phyloP scores from a whole-genome alignment of 371 early-diverging fungal species.

The Apophysomyces variabilis region DNA sequence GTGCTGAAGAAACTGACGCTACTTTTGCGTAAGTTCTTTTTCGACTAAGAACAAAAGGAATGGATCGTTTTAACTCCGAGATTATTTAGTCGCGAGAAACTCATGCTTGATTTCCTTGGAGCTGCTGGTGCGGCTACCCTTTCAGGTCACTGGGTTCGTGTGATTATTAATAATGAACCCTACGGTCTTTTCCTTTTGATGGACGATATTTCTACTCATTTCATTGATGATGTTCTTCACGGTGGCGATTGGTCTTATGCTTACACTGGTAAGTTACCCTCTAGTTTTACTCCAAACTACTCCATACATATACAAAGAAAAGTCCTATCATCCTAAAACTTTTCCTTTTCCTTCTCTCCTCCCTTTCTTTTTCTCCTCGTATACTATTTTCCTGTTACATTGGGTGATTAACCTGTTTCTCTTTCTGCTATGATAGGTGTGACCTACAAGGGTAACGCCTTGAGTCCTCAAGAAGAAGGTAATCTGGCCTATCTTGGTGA shows the following conservation, averaged over 20 bases:
- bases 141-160: constrained; percentile 54
- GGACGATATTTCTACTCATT: constrained; percentile 57
- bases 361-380: background rate
- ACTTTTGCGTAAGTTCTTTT: constrained; percentile 42
- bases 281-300: too few relatives aligned
- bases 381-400: background rate
- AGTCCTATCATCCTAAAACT: too few relatives aligned
- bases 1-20: constrained; percentile 59
- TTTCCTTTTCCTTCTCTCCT: background rate
- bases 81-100: constrained; percentile 48
- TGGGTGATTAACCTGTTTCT: constrained; percentile 6
- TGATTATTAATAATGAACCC: constrained; percentile 53
- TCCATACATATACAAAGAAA: too few relatives aligned
- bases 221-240: constrained; percentile 45
- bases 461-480: constrained; percentile 32
- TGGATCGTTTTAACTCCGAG: constrained; percentile 2
- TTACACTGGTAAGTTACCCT: constrained; percentile 25
- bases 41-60: background rate
- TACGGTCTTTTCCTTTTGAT: constrained; percentile 58
- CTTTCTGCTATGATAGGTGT: constrained; percentile 27
- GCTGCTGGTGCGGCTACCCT: constrained; percentile 59
- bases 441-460: constrained; percentile 49
- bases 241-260: constrained; percentile 36
- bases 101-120: constrained; percentile 50
- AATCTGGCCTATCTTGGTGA: constrained; percentile 48